A percentile compares a stretch with the other conserved stretches of the same genome.
Evolutionary conservation across 176 grass and related monocot species (phyloP).

Genomic region (Eleusine coracana): DNA sequence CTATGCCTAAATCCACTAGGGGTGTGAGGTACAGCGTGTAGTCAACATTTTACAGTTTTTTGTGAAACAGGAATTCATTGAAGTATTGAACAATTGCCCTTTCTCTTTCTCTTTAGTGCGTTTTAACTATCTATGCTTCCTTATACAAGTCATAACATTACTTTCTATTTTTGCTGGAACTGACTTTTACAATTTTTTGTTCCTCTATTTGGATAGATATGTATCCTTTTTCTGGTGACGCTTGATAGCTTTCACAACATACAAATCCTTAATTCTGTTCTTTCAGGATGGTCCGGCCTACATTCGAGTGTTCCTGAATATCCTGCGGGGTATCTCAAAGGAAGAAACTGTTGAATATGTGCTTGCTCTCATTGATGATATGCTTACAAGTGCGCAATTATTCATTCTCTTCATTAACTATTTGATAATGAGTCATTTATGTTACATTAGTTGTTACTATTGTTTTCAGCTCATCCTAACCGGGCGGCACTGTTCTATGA

Average conservation of each 20-base stretch:
- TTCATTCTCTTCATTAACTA: constrained; percentile 1
- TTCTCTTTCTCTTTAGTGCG: neutral
- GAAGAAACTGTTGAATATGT: constrained; percentile 98
- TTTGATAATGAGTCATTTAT: constrained; percentile 35
- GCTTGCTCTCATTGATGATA: constrained; percentile 93
- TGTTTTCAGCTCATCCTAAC: constrained; percentile 85
- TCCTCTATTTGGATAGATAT: neutral
- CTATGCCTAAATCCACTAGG: neutral
- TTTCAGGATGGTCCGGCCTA: constrained; percentile 84
- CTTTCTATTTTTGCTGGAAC: constrained; percentile 16
- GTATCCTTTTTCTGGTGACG: neutral
- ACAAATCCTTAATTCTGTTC: constrained; percentile 20
- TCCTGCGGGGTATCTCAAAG: constrained; percentile 75
- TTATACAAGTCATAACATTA: neutral
- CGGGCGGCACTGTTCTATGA: constrained; percentile 79
- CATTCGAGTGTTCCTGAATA: constrained; percentile 77
- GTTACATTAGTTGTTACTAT: constrained; percentile 22
- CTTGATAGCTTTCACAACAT: neutral
- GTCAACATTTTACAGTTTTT: neutral
- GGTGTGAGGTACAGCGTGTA: neutral
- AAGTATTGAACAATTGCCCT: neutral
- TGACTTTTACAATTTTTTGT: constrained; percentile 12
- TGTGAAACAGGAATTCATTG: neutral
- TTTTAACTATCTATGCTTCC: neutral
- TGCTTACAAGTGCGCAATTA: constrained; percentile 72